Conservation (phyloP, 139 green algal genomes). For the Cymbomonas tetramitiformis region DNA sequence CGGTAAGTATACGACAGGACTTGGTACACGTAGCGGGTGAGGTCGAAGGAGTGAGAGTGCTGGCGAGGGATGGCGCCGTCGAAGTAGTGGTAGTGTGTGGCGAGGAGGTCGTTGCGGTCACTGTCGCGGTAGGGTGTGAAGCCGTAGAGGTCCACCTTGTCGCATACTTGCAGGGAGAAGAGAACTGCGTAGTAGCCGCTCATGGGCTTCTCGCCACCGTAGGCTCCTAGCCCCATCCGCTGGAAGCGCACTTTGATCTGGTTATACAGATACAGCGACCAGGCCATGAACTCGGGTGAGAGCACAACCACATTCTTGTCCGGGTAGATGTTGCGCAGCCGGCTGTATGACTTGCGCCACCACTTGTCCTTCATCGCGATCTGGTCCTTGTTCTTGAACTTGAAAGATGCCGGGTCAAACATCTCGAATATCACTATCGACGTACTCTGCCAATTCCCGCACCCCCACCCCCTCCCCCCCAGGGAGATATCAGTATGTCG, state of each 20-base stretch:
- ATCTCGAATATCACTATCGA: slow-evolving; percentile 18
- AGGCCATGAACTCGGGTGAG: not conserved
- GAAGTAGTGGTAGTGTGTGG: slow-evolving; percentile 23
- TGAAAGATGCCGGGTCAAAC: slow-evolving; percentile 11
- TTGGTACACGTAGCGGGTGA: slow-evolving; percentile 17
- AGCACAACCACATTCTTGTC: slow-evolving; percentile 2
- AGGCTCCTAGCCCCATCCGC: not conserved
- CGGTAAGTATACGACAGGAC: too few relatives aligned
- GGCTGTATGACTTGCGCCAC: slow-evolving; percentile 7
- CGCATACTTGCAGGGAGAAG: slow-evolving; percentile 1
- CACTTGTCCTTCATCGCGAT: slow-evolving; percentile 13
- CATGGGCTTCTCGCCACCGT: slow-evolving; percentile 20
- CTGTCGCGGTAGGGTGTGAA: slow-evolving; percentile 17
- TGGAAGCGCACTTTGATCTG: not conserved
- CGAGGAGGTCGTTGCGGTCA: not conserved
- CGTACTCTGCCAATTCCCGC: too few relatives aligned
- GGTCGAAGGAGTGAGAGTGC: slow-evolving; percentile 20
- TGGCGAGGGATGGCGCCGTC: slow-evolving; percentile 14
- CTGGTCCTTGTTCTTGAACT: slow-evolving; percentile 6
- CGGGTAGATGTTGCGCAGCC: not conserved
- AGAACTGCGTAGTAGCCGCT: slow-evolving; percentile 16
- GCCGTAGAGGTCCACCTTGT: slow-evolving; percentile 1
- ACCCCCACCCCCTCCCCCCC: too few relatives aligned
- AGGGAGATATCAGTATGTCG: too few relatives aligned
- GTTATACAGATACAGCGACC: slow-evolving; percentile 3